phyloP scores from a whole-genome alignment of 192 early-diverging fungal species.

The Backusella morwellensis region DNA sequence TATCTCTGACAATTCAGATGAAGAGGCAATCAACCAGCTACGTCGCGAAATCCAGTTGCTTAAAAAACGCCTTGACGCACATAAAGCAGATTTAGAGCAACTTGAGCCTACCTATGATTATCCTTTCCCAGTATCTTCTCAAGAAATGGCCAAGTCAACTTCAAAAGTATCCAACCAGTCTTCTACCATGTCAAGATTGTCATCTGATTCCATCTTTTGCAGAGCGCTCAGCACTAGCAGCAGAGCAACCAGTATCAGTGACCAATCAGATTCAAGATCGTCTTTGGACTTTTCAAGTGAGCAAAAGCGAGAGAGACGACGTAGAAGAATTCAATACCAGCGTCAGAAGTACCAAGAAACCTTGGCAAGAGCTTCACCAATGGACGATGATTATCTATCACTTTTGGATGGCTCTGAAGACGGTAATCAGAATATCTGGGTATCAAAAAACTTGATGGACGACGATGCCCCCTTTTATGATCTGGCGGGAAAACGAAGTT shows the following conservation, averaged over 20 bases:
- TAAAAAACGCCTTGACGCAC: constrained; percentile 6
- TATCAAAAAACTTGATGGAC: not conserved
- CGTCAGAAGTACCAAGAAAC: constrained; percentile 6
- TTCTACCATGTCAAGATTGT: constrained; percentile 14
- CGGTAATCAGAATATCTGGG: not conserved
- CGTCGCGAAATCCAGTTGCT: constrained; percentile 10
- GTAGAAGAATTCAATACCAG: constrained; percentile 8
- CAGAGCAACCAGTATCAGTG: not conserved
- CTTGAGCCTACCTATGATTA: not conserved
- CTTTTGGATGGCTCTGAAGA: not conserved
- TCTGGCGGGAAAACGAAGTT: not conserved
- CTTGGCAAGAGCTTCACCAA: not conserved
- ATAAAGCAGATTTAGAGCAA: not conserved
- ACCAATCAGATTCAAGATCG: not conserved
- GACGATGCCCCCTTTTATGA: constrained; percentile 5
- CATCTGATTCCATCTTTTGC: constrained; percentile 26
- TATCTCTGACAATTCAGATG: not conserved
- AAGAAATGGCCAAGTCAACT: not conserved
- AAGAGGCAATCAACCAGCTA: not conserved
- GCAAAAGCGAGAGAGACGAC: not conserved
- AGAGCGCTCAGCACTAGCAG: not conserved
- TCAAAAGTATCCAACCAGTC: not conserved
- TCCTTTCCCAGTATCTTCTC: not conserved
- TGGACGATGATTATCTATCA: constrained; percentile 1
- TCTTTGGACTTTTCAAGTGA: not conserved